Base-by-base conservation (phyloP, 768 basidiomycete species). In the Sarcodon sp. region DNA sequence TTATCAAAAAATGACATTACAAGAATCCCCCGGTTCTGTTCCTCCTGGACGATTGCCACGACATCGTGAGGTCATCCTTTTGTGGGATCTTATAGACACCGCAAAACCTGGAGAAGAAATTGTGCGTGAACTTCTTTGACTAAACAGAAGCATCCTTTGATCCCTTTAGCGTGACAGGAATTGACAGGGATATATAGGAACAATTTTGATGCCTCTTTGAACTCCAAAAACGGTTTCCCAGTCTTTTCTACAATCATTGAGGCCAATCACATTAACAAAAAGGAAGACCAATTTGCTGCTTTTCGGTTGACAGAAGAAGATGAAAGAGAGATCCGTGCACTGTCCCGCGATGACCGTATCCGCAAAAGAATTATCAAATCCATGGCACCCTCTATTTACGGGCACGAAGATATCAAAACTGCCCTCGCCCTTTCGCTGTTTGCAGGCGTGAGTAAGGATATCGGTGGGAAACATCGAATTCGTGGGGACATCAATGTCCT, bases 61-160 rank as follows among this genome's bases (percentile, higher is more conserved):
- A 45, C 96, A 99, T 64, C 84, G 96, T 43, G 96, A 99, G 62
- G 92, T 99, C 27, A 80, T 99, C 51, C 74, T 97, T 1, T 73
- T 99, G 10, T 98, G 96, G 96, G 96, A 98, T 64, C 72, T 99
- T 49, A 98, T 99, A 55, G 96, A 99, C 61, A 83, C 81, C 47
- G 96, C 96, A 8, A 99, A 99, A 64, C 96, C 96, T 11, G 96
- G 96, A 45, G 96, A 99, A 62, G 96, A 99, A 74, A 81, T 98
- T 53, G 92, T 92, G 54, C 53, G 87, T 70, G 18, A 38, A 7
- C 35, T 48, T 6, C 10, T 11, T 6, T 15, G n/a, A 27, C 21
- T 27, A 27, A 27, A 27, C 21, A 27, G 21, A 27, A 27, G 21
- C 39, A 35, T 27, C 16, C 43, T 7, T 36, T 27, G 5, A 11